A percentile compares a stretch with the other conserved stretches of the same genome.
Conservation (phyloP, 2,329 filamentous ascomycete genomes). For the Rhytidhysteron rufulum region DNA sequence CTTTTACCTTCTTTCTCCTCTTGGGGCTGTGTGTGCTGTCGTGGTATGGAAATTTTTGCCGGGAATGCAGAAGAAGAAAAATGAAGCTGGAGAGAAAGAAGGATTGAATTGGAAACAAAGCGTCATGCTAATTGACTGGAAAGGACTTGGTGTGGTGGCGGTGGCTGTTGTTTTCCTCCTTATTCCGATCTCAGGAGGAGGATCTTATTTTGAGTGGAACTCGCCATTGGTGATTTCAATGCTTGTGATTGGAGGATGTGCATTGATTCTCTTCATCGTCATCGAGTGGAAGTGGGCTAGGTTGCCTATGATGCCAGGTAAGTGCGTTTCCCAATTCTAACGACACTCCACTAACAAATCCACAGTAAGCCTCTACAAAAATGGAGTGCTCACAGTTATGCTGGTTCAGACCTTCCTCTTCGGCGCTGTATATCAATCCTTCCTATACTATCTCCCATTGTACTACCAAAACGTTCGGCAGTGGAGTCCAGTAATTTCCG, state of each 20-base stretch:
- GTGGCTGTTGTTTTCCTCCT: slow-evolving; percentile 50
- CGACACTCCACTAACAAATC: not conserved
- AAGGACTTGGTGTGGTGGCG: not conserved
- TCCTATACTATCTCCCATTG: slow-evolving; percentile 57
- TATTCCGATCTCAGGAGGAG: slow-evolving; percentile 60
- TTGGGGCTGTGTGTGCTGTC: not conserved
- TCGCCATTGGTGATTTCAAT: slow-evolving; percentile 56
- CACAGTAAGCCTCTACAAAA: not conserved
- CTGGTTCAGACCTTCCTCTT: slow-evolving; percentile 56
- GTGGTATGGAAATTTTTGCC: not conserved
- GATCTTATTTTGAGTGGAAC: slow-evolving; percentile 52
- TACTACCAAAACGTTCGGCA: slow-evolving; percentile 56
- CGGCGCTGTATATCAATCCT: slow-evolving; percentile 55
- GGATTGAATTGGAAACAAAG: not conserved
- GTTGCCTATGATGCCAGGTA: slow-evolving; percentile 53
- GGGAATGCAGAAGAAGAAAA: not conserved
- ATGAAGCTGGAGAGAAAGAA: not conserved
- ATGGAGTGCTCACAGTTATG: slow-evolving; percentile 45
- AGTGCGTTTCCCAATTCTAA: slow-evolving; percentile 5
- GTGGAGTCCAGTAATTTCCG: slow-evolving; percentile 45
- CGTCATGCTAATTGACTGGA: not conserved
- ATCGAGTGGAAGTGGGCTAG: slow-evolving; percentile 53
- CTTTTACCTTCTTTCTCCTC: not conserved
- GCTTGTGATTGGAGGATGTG: slow-evolving; percentile 47
- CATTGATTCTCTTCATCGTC: slow-evolving; percentile 47